Percentiles rank a stretch among this genome's conserved stretches.
These are phyloP conservation scores for Rhizopogon salebrosus DNA, from an alignment of 768 basidiomycete genomes.

Conservation along the genomic window DNA sequence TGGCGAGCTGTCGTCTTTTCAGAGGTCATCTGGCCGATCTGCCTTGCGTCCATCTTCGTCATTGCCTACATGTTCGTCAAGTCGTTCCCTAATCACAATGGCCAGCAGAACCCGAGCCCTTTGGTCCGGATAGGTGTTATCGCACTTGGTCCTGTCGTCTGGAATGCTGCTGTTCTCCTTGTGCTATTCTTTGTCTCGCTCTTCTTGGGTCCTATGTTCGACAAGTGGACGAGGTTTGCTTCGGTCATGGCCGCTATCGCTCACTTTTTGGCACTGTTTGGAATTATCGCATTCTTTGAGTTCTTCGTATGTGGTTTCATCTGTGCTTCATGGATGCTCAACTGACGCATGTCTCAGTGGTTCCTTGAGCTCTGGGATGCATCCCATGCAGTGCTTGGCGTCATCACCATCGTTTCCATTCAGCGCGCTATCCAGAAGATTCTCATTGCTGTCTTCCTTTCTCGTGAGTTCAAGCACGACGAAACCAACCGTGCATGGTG, in stretches of 20 bases:
- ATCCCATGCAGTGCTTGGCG: slow-evolving; percentile 92
- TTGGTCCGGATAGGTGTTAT: slow-evolving; percentile 87
- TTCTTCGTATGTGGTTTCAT: slow-evolving; percentile 71
- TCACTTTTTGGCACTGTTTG: slow-evolving; percentile 77
- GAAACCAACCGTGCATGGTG: slow-evolving; percentile 99
- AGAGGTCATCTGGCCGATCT: slow-evolving; percentile 79
- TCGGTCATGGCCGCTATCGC: slow-evolving; percentile 91
- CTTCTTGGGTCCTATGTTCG: slow-evolving; percentile 87
- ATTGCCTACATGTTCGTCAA: slow-evolving; percentile 91
- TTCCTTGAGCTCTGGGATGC: slow-evolving; percentile 95
- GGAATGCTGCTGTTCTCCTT: slow-evolving; percentile 88
- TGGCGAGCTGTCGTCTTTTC: slow-evolving; percentile 82
- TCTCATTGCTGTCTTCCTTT: slow-evolving; percentile 88
- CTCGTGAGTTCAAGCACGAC: slow-evolving; percentile 97
- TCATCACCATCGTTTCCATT: slow-evolving; percentile 84
- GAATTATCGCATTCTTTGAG: slow-evolving; percentile 87
- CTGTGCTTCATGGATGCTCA: slow-evolving; percentile 6
- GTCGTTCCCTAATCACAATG: slow-evolving; percentile 69
- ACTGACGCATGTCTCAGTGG: slow-evolving; percentile 50
- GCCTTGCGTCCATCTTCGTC: slow-evolving; percentile 70
- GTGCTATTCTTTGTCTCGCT: slow-evolving; percentile 88
- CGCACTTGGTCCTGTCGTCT: slow-evolving; percentile 88
- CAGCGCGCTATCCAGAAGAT: slow-evolving; percentile 94
- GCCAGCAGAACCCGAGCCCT: slow-evolving; percentile 70
- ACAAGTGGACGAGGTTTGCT: slow-evolving; percentile 81